Conservation (phyloP, 2,329 filamentous ascomycete genomes). For the Stagonosporopsis rhizophila region DNA sequence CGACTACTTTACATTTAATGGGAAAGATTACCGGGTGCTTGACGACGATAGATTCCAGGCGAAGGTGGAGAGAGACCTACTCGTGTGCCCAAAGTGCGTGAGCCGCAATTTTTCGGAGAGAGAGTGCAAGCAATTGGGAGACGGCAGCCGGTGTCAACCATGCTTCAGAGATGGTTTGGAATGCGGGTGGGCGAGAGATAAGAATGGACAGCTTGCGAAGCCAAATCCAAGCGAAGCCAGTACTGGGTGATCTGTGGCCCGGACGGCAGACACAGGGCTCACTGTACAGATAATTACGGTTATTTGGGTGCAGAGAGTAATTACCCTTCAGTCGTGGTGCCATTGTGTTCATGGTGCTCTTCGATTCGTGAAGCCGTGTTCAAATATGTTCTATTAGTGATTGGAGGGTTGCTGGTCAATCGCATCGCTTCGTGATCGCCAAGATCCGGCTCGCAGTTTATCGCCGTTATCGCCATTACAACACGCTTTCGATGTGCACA, state of each 20-base stretch:
- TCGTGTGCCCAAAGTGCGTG: conserved; percentile 23
- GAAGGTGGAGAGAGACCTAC: conserved; percentile 22
- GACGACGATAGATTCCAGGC: conserved; percentile 34
- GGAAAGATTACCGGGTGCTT: conserved; percentile 30
- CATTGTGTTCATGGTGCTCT: background rate
- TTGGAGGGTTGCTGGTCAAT: background rate
- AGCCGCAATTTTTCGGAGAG: conserved; percentile 14
- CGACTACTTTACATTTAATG: conserved; percentile 38
- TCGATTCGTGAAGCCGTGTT: background rate
- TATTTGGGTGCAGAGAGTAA: background rate
- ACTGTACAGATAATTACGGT: too few relatives aligned
- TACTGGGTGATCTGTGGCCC: background rate
- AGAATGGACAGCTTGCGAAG: conserved; percentile 6
- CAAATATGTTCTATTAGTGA: background rate
- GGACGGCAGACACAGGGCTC: background rate
- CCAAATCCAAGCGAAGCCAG: background rate
- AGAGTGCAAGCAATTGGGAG: conserved; percentile 24
- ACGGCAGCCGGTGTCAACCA: conserved; percentile 25
- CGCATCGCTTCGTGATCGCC: background rate
- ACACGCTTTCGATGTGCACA: background rate
- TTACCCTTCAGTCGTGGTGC: background rate
- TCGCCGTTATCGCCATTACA: conserved; percentile 12
- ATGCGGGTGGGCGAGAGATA: conserved; percentile 21
- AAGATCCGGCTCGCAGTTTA: conserved; percentile 1
- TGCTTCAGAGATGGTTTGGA: conserved; percentile 15